Percentiles rank a stretch among this genome's conserved stretches.
Evolutionary conservation across 140 eudicot genomes (phyloP).

Genomic region (Erigeron philadelphicus): DNA sequence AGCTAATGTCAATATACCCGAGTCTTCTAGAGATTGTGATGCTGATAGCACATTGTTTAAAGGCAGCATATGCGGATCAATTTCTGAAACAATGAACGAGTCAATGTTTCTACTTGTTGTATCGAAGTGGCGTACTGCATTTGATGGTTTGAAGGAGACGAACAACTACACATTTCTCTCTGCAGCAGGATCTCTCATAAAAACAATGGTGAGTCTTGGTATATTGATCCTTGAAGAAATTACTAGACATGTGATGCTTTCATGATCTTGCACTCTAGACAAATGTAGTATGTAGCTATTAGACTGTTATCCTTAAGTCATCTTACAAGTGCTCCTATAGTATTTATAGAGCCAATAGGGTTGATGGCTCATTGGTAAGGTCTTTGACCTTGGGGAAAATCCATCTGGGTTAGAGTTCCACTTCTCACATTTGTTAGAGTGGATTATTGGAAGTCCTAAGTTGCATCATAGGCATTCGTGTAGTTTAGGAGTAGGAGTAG

Average conservation of each 20-base stretch:
- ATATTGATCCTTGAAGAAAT: slow-evolving; percentile 10
- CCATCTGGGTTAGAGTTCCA: too few species aligned
- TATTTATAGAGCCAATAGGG: too few species aligned
- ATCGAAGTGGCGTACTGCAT: slow-evolving; percentile 74
- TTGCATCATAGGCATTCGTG: too few species aligned
- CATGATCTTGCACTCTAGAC: too few species aligned
- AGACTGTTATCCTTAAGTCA: too few species aligned
- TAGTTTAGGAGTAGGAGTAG: too few species aligned
- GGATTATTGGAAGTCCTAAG: too few species aligned
- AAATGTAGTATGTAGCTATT: too few species aligned
- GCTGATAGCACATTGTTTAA: slow-evolving; percentile 52
- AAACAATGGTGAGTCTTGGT: slow-evolving; percentile 56
- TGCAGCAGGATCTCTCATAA: slow-evolving; percentile 80
- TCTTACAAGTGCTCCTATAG: not conserved
- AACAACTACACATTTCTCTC: slow-evolving; percentile 73
- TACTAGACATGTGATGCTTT: slow-evolving; percentile 6
- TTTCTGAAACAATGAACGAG: slow-evolving; percentile 81
- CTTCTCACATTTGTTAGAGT: too few species aligned
- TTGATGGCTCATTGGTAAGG: too few species aligned
- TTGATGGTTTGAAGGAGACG: slow-evolving; percentile 73
- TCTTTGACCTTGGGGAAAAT: too few species aligned
- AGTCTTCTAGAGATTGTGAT: slow-evolving; percentile 35
- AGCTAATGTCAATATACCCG: slow-evolving; percentile 33
- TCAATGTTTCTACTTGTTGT: slow-evolving; percentile 75
- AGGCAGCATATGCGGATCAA: slow-evolving; percentile 79